A percentile compares a stretch with the other conserved stretches of the same genome.
These are phyloP conservation scores for Sungouiozyma intestinalis DNA, from an alignment of 805 yeast genomes.

Conservation along the genomic window DNA sequence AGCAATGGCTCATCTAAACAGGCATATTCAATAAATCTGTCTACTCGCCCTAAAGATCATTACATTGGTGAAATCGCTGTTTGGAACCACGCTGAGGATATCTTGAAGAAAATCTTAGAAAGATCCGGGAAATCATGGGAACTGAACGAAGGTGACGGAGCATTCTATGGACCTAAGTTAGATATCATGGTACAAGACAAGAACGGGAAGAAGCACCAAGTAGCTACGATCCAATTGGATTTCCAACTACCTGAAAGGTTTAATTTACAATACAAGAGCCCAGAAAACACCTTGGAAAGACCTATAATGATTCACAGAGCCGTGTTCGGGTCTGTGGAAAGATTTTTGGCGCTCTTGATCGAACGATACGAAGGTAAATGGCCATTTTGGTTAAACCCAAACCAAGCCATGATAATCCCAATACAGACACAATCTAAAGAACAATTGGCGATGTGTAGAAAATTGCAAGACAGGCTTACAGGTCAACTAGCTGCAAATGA, in stretches of 20 bases:
- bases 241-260: constrained; percentile 88
- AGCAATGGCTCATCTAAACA: constrained; percentile 2
- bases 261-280: constrained; percentile 53
- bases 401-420: constrained; percentile 81
- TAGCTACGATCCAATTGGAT: constrained; percentile 91
- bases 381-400: constrained; percentile 96
- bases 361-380: constrained; percentile 88
- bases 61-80: constrained; percentile 66
- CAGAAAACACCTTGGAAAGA: constrained; percentile 40
- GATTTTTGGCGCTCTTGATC: constrained; percentile 81
- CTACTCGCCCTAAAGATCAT: constrained; percentile 74
- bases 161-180: constrained; percentile 90
- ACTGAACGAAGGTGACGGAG: constrained; percentile 89
- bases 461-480: constrained; percentile 36
- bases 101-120: constrained; percentile 50
- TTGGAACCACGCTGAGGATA: constrained; percentile 77
- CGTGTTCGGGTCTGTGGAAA: constrained; percentile 85
- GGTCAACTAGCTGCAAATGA: constrained; percentile 32
- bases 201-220: constrained; percentile 74
- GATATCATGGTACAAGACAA: constrained; percentile 78
- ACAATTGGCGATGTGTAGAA: constrained; percentile 38
- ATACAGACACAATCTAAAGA: constrained; percentile 48
- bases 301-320: constrained; percentile 98
- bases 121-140: constrained; percentile 49
- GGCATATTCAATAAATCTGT: constrained; percentile 58